A percentile compares a stretch with the other conserved stretches of the same genome.
phyloP scores from a whole-genome alignment of 148 eudicot species.

The Chenopodium berlandieri region DNA sequence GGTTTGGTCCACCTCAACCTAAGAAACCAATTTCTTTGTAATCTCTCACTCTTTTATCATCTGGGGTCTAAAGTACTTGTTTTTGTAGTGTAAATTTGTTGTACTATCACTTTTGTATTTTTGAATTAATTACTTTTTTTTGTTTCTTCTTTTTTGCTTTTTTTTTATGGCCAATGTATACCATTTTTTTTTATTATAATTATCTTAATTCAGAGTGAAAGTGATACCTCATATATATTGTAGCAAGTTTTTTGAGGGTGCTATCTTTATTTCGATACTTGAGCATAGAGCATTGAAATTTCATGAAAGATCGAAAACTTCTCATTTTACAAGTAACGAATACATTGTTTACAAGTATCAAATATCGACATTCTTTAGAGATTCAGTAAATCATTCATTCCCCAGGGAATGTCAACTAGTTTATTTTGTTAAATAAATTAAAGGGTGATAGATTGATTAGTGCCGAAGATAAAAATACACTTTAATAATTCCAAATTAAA shows the following conservation, averaged over 20 bases:
- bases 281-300: background rate
- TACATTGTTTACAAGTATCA: too few relatives aligned
- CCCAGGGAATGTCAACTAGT: too few relatives aligned
- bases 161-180: conserved; percentile 10
- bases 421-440: too few relatives aligned
- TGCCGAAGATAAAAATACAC: too few relatives aligned
- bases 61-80: conserved; percentile 16
- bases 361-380: too few relatives aligned
- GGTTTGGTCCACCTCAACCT: conserved; percentile 10
- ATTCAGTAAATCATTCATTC: too few relatives aligned
- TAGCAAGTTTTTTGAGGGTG: conserved; percentile 7
- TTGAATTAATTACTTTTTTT: background rate
- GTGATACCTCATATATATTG: conserved; percentile 15
- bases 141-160: background rate
- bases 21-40: background rate
- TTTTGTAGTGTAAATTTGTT: conserved; percentile 12
- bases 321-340: too few relatives aligned
- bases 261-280: background rate
- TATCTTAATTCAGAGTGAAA: conserved; percentile 9
- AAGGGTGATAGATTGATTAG: too few relatives aligned
- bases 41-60: background rate
- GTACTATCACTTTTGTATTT: background rate
- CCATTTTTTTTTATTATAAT: background rate
- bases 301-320: background rate
- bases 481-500: too few relatives aligned